phyloP scores from a whole-genome alignment of 768 basidiomycete species.

The Trametes gibbosa region DNA sequence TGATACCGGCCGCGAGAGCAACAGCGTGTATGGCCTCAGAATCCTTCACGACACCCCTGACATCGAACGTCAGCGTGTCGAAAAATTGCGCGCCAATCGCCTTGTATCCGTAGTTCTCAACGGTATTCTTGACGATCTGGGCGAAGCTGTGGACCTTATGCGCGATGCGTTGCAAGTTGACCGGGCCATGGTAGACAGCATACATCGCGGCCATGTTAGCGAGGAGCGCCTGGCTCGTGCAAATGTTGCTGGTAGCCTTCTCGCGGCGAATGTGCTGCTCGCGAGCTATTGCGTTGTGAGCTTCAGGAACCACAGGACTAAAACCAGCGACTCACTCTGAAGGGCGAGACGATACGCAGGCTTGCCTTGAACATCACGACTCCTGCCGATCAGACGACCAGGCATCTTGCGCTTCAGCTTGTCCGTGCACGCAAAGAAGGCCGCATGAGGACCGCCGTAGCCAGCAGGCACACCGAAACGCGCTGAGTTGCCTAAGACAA shows the following conservation, averaged over 20 bases:
- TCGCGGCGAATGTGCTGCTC: conserved; percentile 98
- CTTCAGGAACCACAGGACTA: neutral
- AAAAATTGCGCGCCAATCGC: conserved; percentile 78
- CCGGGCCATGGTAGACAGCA: conserved; percentile 93
- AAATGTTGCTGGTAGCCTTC: conserved; percentile 98
- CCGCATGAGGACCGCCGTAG: conserved; percentile 97
- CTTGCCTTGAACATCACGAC: conserved; percentile 79
- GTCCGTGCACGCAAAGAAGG: conserved; percentile 94
- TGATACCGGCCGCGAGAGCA: conserved; percentile 67
- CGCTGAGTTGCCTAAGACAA: conserved; percentile 92
- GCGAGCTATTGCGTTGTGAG: conserved; percentile 53
- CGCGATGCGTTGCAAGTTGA: conserved; percentile 81
- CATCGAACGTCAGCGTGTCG: conserved; percentile 84
- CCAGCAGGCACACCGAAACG: conserved; percentile 96
- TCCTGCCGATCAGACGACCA: conserved; percentile 91
- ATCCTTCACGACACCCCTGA: conserved; percentile 53
- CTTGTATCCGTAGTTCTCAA: conserved; percentile 74
- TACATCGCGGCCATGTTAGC: conserved; percentile 99
- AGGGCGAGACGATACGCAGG: conserved; percentile 90
- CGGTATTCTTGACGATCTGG: conserved; percentile 62
- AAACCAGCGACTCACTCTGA: conserved; percentile 64
- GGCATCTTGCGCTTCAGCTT: conserved; percentile 97
- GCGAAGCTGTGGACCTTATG: conserved; percentile 89
- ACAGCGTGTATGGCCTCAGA: conserved; percentile 66
- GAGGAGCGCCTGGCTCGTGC: conserved; percentile 94